Conservation (phyloP, 208 protist genomes). For the Acanthamoeba quina region DNA sequence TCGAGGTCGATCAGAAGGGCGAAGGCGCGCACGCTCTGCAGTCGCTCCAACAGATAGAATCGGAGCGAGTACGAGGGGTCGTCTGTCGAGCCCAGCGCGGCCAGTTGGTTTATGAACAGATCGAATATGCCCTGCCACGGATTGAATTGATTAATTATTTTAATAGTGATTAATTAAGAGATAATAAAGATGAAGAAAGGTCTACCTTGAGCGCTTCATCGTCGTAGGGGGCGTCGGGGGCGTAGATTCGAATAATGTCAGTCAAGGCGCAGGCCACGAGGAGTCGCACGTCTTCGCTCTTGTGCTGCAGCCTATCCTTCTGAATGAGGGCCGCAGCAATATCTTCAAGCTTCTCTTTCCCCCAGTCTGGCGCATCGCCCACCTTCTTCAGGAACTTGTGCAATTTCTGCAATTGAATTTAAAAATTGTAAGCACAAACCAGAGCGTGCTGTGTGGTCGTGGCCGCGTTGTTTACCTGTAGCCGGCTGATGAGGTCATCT, state of each 20-base stretch:
- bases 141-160: not conserved
- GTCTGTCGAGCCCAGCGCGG: not conserved
- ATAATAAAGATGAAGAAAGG: not conserved
- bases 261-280: conserved; percentile 79
- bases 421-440: not conserved
- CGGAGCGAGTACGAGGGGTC: not conserved
- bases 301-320: conserved; percentile 65
- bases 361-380: not conserved
- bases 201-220: conserved; percentile 40
- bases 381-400: conserved; percentile 67
- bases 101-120: conserved; percentile 57
- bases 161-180: not conserved
- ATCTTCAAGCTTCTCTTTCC: not conserved
- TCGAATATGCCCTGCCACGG: conserved; percentile 6
- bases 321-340: conserved; percentile 59
- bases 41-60: conserved; percentile 9
- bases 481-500: conserved; percentile 13
- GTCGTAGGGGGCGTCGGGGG: conserved; percentile 80
- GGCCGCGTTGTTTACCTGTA: not conserved
- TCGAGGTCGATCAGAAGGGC: conserved; percentile 35
- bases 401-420: conserved; percentile 49
- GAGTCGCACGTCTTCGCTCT: conserved; percentile 79
- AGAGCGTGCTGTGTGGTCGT: no score
- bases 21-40: conserved; percentile 34
- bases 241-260: conserved; percentile 82